A percentile compares a stretch with the other conserved stretches of the same genome.
Evolutionary conservation across 495 filamentous ascomycete genomes (phyloP).

Genomic region (Lasiosphaeria hispida): DNA sequence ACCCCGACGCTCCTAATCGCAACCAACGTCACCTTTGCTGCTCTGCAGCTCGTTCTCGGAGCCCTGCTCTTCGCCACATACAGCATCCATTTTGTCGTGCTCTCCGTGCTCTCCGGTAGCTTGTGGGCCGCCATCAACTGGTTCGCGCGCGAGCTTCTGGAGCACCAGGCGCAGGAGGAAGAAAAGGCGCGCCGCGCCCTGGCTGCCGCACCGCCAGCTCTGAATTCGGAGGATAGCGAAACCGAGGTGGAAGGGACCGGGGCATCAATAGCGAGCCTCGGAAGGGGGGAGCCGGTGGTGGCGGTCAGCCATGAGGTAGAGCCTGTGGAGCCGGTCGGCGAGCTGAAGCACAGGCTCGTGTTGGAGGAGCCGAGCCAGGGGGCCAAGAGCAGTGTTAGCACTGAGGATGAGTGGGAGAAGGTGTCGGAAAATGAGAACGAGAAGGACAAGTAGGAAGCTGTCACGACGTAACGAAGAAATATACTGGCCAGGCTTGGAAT

Average conservation of each 20-base stretch:
- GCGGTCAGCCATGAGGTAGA: slow-evolving; percentile 39
- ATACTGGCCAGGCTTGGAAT: background rate
- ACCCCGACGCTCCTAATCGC: slow-evolving; percentile 85
- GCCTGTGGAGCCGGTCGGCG: slow-evolving; percentile 33
- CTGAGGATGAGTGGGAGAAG: slow-evolving; percentile 60
- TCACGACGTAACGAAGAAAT: background rate
- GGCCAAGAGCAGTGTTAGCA: slow-evolving; percentile 48
- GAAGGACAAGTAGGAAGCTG: slow-evolving; percentile 41
- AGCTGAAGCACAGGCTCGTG: slow-evolving; percentile 39
- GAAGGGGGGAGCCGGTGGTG: slow-evolving; percentile 16
- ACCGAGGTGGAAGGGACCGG: slow-evolving; percentile 49
- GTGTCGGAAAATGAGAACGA: slow-evolving; percentile 57
- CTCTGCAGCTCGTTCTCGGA: slow-evolving; percentile 76
- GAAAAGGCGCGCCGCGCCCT: slow-evolving; percentile 49
- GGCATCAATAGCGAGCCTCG: slow-evolving; percentile 27
- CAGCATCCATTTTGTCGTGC: slow-evolving; percentile 81
- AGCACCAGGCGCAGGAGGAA: slow-evolving; percentile 62
- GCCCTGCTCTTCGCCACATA: slow-evolving; percentile 74
- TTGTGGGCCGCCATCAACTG: slow-evolving; percentile 95
- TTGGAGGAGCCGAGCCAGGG: slow-evolving; percentile 30
- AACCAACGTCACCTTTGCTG: slow-evolving; percentile 84
- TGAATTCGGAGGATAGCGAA: slow-evolving; percentile 43
- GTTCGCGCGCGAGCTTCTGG: slow-evolving; percentile 80
- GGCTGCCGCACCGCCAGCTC: slow-evolving; percentile 23
- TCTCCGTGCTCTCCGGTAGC: slow-evolving; percentile 73